Evolutionary conservation across 768 basidiomycete species (phyloP).

Genomic region (Pulveroboletus ravenelii): DNA sequence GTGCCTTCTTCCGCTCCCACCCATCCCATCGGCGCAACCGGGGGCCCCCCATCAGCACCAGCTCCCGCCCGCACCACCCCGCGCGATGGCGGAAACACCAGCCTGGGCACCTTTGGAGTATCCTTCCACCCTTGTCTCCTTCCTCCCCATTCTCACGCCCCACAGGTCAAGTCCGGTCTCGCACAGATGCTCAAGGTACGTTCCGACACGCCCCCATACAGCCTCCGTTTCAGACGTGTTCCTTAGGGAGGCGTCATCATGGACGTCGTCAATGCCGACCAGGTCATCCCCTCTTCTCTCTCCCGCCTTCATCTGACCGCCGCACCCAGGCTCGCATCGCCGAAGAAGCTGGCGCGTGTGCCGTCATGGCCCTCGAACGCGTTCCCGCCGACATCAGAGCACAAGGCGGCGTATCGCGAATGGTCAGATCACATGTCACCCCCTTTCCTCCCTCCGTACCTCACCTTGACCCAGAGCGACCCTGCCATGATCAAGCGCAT

Average conservation of each 20-base stretch:
- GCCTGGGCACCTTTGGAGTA: slow-evolving; percentile 70
- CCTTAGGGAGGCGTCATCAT: slow-evolving; percentile 82
- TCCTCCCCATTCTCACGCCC: neutral
- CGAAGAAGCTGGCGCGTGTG: slow-evolving; percentile 95
- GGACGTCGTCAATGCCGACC: slow-evolving; percentile 86
- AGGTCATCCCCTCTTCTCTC: slow-evolving; percentile 29
- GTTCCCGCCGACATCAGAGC: slow-evolving; percentile 93
- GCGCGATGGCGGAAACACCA: slow-evolving; percentile 51
- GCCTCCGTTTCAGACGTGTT: neutral
- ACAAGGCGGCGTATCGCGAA: slow-evolving; percentile 91
- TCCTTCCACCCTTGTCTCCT: slow-evolving; percentile 12
- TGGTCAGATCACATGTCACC: slow-evolving; percentile 53
- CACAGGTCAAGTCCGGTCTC: slow-evolving; percentile 85
- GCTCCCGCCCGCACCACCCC: slow-evolving; percentile 52
- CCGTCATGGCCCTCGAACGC: slow-evolving; percentile 95
- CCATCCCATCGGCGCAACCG: neutral
- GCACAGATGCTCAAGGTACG: slow-evolving; percentile 94
- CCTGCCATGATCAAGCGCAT: slow-evolving; percentile 97
- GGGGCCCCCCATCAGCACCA: neutral
- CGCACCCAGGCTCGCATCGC: slow-evolving; percentile 79
- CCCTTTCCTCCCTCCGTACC: neutral
- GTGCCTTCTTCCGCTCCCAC: too few species aligned
- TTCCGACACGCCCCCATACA: slow-evolving; percentile 1
- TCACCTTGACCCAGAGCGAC: slow-evolving; percentile 57
- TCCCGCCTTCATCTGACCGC: neutral